A percentile compares a stretch with the other conserved stretches of the same genome.
These are phyloP conservation scores for Aspergillus bridgeri DNA, from an alignment of 495 filamentous ascomycete genomes.

Conservation along the genomic window DNA sequence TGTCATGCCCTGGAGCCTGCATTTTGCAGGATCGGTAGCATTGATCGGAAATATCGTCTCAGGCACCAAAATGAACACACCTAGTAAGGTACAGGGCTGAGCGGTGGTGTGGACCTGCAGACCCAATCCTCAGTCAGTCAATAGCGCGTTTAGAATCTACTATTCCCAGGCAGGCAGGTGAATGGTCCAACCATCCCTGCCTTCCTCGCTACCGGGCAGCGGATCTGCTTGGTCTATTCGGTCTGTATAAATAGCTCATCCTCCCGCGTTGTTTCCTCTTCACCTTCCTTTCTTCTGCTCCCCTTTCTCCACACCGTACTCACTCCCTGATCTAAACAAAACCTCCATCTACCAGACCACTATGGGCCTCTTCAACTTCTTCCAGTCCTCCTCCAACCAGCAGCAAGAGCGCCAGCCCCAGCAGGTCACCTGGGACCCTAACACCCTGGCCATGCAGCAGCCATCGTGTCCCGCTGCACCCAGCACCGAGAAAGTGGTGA, in stretches of 20 bases:
- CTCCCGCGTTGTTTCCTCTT: too few relatives aligned
- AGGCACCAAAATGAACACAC: too few relatives aligned
- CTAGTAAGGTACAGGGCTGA: background rate
- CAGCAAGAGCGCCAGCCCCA: slow-evolving; percentile 10
- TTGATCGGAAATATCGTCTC: background rate
- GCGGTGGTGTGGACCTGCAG: background rate
- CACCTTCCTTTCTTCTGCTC: background rate
- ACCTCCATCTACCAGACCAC: too few relatives aligned
- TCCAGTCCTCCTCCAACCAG: slow-evolving; percentile 21
- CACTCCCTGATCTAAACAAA: too few relatives aligned
- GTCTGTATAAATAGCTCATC: too few relatives aligned
- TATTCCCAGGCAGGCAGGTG: too few relatives aligned
- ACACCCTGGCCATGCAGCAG: slow-evolving; percentile 24
- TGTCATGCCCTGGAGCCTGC: background rate
- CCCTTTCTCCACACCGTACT: background rate
- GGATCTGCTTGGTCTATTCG: too few relatives aligned
- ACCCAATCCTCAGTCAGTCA: background rate
- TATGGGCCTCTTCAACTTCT: slow-evolving; percentile 16
- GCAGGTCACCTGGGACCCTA: slow-evolving; percentile 19
- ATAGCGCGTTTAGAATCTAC: too few relatives aligned
- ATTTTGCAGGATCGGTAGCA: background rate
- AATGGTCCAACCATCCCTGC: too few relatives aligned
- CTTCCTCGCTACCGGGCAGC: too few relatives aligned
- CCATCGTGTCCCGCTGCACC: slow-evolving; percentile 18
- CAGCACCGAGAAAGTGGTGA: slow-evolving; percentile 6